These are phyloP conservation scores for Penicillium sp. DNA, from an alignment of 2,329 filamentous ascomycete genomes.

Conservation along the genomic window DNA sequence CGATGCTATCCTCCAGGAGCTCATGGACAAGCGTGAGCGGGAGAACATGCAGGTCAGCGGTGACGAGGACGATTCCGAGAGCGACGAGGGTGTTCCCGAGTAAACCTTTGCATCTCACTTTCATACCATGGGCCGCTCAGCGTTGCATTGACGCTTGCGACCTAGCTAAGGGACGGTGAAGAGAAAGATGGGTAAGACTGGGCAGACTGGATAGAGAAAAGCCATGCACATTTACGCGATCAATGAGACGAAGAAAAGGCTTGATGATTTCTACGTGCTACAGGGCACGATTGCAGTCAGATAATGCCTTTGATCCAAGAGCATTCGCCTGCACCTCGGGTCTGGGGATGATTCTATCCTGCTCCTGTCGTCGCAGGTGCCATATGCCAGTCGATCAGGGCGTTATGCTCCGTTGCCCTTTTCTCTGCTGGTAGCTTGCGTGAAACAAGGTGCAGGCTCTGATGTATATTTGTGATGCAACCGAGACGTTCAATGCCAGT, in stretches of 20 bases:
- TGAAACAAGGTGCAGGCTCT: slow-evolving; percentile 31
- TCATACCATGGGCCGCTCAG: slow-evolving; percentile 16
- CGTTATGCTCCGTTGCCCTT: slow-evolving; percentile 14
- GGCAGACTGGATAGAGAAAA: slow-evolving; percentile 29
- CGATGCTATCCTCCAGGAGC: slow-evolving; percentile 90
- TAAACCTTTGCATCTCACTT: slow-evolving; percentile 26
- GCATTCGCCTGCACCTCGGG: slow-evolving; percentile 24
- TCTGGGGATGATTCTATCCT: slow-evolving; percentile 19
- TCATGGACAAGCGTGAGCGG: slow-evolving; percentile 98
- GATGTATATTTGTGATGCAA: slow-evolving; percentile 40
- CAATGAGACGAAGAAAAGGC: slow-evolving; percentile 22
- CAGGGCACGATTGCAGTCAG: slow-evolving; percentile 25
- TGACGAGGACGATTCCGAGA: slow-evolving; percentile 94
- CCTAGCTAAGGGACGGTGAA: slow-evolving; percentile 14
- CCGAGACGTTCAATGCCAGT: slow-evolving; percentile 31
- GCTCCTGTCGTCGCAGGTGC: slow-evolving; percentile 13
- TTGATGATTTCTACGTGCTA: slow-evolving; percentile 24
- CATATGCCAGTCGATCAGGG: slow-evolving; percentile 20
- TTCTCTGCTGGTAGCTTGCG: slow-evolving; percentile 8
- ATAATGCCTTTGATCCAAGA: slow-evolving; percentile 22
- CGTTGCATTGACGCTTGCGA: slow-evolving; percentile 21
- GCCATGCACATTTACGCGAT: slow-evolving; percentile 25
- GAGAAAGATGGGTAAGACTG: slow-evolving; percentile 14
- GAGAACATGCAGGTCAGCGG: slow-evolving; percentile 98
- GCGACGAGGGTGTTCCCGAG: slow-evolving; percentile 78